phyloP scores from a whole-genome alignment of 139 green algal species.

The Ettlia oleoabundans region DNA sequence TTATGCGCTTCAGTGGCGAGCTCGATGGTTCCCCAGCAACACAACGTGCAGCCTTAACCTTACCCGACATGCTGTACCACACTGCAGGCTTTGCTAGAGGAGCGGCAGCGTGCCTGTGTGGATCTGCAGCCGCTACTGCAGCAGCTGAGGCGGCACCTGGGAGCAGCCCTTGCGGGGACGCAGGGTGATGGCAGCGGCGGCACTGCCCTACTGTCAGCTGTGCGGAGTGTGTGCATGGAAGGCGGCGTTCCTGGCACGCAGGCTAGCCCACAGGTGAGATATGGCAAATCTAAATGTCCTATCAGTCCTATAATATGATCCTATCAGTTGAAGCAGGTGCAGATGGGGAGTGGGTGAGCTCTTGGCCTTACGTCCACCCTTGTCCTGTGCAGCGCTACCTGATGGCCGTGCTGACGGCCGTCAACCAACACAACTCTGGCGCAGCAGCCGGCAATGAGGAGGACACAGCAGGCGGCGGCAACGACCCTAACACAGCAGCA shows the following conservation, averaged over 20 bases:
- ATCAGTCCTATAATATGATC: not conserved
- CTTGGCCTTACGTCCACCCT: not conserved
- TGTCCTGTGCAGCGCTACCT: slow-evolving; percentile 22
- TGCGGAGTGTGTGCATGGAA: not conserved
- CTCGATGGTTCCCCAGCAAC: no score
- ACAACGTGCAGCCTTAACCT: no score
- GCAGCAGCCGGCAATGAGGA: not conserved
- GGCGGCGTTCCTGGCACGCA: not conserved
- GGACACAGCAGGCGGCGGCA: not conserved
- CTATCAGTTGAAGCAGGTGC: no score
- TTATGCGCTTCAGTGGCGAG: no score
- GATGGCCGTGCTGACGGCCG: slow-evolving; percentile 26
- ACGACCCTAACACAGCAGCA: not conserved
- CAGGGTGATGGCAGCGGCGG: not conserved
- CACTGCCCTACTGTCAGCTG: not conserved
- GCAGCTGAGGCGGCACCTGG: slow-evolving; percentile 27
- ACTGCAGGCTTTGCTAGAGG: slow-evolving; percentile 42
- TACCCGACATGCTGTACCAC: no score
- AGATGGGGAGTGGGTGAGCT: no score
- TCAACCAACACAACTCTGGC: slow-evolving; percentile 21
- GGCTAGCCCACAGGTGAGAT: slow-evolving; percentile 10
- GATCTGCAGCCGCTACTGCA: slow-evolving; percentile 51
- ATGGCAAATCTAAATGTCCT: not conserved
- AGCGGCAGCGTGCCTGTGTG: slow-evolving; percentile 39
- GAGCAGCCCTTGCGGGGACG: not conserved